Evolutionary conservation across 2,329 filamentous ascomycete species (phyloP), one percentile per base, ranked within the genome.

Genomic region (Penicillium sp.): DNA sequence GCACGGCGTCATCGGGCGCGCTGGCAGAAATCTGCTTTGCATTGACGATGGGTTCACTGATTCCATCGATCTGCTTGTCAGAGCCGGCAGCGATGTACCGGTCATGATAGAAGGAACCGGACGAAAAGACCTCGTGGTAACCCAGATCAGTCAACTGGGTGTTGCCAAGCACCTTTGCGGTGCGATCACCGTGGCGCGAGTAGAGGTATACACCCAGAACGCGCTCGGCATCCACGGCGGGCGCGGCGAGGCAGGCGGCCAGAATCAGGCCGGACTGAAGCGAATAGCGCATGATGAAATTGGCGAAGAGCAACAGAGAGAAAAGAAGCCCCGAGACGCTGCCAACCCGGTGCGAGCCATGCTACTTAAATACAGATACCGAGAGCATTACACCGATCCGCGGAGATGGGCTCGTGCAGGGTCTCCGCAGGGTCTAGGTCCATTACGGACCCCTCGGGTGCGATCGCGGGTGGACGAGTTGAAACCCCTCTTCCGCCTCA

Each of bases 161-260:
- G 11, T 88, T 87, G 41, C 84, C 78, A 56, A 83, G 84, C 16
- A 83, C 78, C 76, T 95, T 96, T 57, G 89, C 76, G 0, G 90
- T 92, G 50, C 92, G 85, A 72, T 96, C 92, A 51, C 92, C 92
- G 75, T 96, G 92, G 41, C 92, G 88, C 62, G 90, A 85, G 78
- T 95, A 95, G 72, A 96, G 85, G 72, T 92, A 94, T 41, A 87
- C 85, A 46, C 90, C 91, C 14, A 95, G 79, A 25, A 94, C 79
- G 0, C 85, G 88, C 75, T 95, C 89, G 18, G 71, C 72, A 7
- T 67, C 60, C 14, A 57, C 59, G n/a, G 69, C 36, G 3, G 63
- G 55, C 22, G 63, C 62, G 31, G 62, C 44, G 4, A 70, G 48
- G 18, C 53, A 48, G 42, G 44, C 54, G 40, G 63, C 63, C 54